Conservation (phyloP, 1,284 basidiomycete genomes). For the Boletus sp. region DNA sequence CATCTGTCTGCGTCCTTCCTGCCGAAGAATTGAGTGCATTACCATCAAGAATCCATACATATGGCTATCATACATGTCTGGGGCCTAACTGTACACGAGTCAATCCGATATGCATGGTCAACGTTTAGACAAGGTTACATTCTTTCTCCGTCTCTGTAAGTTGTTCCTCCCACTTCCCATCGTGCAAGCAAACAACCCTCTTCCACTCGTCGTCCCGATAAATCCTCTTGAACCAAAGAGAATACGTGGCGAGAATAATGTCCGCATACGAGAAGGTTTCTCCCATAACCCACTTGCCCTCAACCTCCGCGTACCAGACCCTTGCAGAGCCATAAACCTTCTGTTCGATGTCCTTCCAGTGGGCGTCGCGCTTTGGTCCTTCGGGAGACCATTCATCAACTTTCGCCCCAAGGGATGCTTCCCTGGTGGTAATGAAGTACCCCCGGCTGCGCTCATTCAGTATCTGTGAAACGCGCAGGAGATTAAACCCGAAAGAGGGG, state of each 20-base stretch:
- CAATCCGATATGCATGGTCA: background rate
- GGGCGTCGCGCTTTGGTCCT: conserved; percentile 27
- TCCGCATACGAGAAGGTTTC: conserved; percentile 37
- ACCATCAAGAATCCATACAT: no score
- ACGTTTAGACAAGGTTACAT: conserved; percentile 24
- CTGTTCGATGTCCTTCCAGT: conserved; percentile 27
- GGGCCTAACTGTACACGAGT: background rate
- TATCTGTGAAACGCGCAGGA: conserved; percentile 20
- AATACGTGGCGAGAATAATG: conserved; percentile 25
- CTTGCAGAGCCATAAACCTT: conserved; percentile 13
- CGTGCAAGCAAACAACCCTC: conserved; percentile 26
- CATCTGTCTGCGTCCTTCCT: background rate
- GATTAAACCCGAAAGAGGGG: conserved; percentile 9
- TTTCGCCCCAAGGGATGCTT: background rate
- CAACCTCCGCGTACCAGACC: conserved; percentile 22
- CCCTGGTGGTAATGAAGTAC: conserved; percentile 17
- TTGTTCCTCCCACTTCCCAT: conserved; percentile 29
- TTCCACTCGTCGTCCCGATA: conserved; percentile 30
- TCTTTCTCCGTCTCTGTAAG: conserved; percentile 29
- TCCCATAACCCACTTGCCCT: conserved; percentile 34
- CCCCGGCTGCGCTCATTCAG: conserved; percentile 31
- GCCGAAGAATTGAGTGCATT: background rate
- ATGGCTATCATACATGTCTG: no score
- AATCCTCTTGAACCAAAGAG: conserved; percentile 24
- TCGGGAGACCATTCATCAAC: conserved; percentile 32